Base-by-base conservation (phyloP, 345 rosid species). In the Citrus glauca region DNA sequence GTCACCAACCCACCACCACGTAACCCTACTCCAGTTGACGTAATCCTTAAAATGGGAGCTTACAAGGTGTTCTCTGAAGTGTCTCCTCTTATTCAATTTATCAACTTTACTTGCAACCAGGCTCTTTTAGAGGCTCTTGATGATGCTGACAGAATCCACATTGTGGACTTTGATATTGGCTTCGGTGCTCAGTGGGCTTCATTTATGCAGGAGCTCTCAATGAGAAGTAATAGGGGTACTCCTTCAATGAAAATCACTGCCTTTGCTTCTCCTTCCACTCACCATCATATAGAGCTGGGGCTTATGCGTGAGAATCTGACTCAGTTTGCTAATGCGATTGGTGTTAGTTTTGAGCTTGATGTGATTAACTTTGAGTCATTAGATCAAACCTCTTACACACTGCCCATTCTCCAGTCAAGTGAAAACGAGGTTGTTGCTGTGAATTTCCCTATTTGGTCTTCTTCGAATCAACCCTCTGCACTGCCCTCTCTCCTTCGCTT, bases 161-260 rank as follows among this genome's bases (percentile, higher is more conserved):
- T 88, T 71, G 78, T 88, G 35, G 91, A 88, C 65, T 88, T 88
- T 73, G 91, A 87, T 85, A 85, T 88, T 74, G 90, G 88, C 17
- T 84, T 83, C 80, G 91, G 91, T 74, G 91, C 85, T 79, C 91
- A 88, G 67, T 88, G 91, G 91, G 91, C 91, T 79, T 88, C 90
- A 33, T 87, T 88, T 73, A 88, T 88, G 87, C 90, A 87, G 78
- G 91, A 88, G 79, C 89, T 88, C 76, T 84, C 89, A 20, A 69
- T 81, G 75, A 81, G 84, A 81, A 79, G 80, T 76, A 85, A 78
- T 67, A 81, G 86, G 67, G 84, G 83, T 65, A 70, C 82, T 74
- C 90, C 87, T 6, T 80, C 85, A 16, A 73, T 88, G 80, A 87
- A 80, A 85, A 88, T 87, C 77, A 88, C 90, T 35, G 88, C 88